These are phyloP conservation scores for Monsonia emarginata DNA, from an alignment of 441 rosid genomes.

Conservation along the genomic window DNA sequence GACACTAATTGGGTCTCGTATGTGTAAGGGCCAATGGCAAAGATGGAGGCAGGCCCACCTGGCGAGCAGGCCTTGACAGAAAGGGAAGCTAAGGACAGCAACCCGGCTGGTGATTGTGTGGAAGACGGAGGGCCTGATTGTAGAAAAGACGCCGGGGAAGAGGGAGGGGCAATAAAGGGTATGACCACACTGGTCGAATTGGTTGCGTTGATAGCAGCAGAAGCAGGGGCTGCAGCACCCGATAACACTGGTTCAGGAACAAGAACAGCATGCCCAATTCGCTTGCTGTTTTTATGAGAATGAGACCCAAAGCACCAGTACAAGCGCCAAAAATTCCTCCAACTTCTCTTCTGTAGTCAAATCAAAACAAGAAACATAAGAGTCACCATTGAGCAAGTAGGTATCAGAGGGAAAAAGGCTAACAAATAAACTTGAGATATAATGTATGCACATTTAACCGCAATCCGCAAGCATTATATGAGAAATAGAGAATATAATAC, in stretches of 20 bases:
- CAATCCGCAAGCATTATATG: too few species aligned
- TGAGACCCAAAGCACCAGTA: conserved; percentile 73
- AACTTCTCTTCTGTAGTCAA: conserved; percentile 61
- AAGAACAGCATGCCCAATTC: conserved; percentile 76
- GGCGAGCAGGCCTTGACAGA: conserved; percentile 51
- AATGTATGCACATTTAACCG: too few species aligned
- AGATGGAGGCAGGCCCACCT: conserved; percentile 61
- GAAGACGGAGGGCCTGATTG: conserved; percentile 81
- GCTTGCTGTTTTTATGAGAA: conserved; percentile 49
- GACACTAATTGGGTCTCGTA: conserved; percentile 88
- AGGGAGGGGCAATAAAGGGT: conserved; percentile 90
- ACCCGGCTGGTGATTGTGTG: conserved; percentile 67
- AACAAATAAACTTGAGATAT: background rate
- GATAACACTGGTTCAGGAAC: conserved; percentile 47
- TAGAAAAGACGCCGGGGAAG: conserved; percentile 86
- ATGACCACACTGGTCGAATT: conserved; percentile 43
- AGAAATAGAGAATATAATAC: too few species aligned
- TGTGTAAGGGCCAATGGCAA: conserved; percentile 80
- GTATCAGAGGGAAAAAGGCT: background rate
- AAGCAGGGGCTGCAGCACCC: conserved; percentile 26
- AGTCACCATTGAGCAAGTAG: conserved; percentile 2
- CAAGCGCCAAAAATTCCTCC: conserved; percentile 73
- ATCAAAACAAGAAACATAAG: background rate
- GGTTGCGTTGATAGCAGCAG: conserved; percentile 34
- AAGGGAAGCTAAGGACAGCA: conserved; percentile 46